These are phyloP conservation scores for Leccinum obscurum DNA, from an alignment of 768 basidiomycete genomes.

Conservation along the genomic window DNA sequence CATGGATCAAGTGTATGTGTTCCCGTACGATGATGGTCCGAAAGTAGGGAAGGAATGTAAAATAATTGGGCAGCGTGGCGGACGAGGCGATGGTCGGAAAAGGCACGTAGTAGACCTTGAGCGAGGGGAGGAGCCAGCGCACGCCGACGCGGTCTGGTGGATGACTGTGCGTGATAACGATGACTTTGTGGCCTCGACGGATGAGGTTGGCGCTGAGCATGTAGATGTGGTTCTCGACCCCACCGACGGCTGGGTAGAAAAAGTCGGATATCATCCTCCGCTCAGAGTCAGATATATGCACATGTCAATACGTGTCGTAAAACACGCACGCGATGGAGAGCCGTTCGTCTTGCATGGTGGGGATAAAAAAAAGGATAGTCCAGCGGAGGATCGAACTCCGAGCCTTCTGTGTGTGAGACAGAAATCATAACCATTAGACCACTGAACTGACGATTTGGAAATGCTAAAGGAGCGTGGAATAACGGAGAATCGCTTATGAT, in stretches of 20 bases:
- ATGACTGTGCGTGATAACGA: constrained; percentile 93
- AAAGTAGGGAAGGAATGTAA: constrained; percentile 89
- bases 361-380: constrained; percentile 25
- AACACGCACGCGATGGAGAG: constrained; percentile 32
- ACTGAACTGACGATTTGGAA: constrained; percentile 26
- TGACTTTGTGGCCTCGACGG: constrained; percentile 84
- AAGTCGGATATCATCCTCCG: constrained; percentile 94
- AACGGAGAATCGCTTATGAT: neutral
- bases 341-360: constrained; percentile 25
- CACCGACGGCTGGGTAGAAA: constrained; percentile 91
- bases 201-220: constrained; percentile 86
- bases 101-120: constrained; percentile 96
- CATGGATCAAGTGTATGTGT: constrained; percentile 83
- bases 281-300: neutral
- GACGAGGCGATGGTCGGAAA: constrained; percentile 86
- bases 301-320: neutral
- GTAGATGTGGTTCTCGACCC: constrained; percentile 96
- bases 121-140: constrained; percentile 80
- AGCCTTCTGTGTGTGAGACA: constrained; percentile 40
- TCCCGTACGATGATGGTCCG: constrained; percentile 88
- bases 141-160: constrained; percentile 83
- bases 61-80: constrained; percentile 92
- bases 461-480: neutral
- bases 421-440: constrained; percentile 41
- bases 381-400: constrained; percentile 39